A percentile compares a stretch with the other conserved stretches of the same genome.
Conservation (phyloP, 192 early-diverging fungal species). For the Rhizophagus clarus region DNA sequence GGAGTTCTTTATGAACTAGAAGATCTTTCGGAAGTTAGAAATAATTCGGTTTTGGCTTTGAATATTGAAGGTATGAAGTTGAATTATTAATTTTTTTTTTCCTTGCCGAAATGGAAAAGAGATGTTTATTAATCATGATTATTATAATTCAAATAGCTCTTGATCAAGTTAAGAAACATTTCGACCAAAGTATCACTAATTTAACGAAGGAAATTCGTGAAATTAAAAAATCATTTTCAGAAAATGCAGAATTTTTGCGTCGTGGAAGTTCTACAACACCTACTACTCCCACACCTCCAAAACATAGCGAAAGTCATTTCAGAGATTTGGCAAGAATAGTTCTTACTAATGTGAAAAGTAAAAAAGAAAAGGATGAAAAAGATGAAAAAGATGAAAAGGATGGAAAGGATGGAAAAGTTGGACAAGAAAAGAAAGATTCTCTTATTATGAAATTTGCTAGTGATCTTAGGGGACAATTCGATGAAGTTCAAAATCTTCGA, state of each 20-base stretch:
- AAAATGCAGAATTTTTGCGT: constrained; percentile 8
- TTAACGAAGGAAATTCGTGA: constrained; percentile 47
- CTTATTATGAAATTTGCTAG: constrained; percentile 30
- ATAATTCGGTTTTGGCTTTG: constrained; percentile 56
- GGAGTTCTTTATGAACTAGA: constrained; percentile 69
- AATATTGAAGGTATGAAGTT: constrained; percentile 53
- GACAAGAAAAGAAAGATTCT: neutral
- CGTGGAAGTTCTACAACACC: constrained; percentile 22
- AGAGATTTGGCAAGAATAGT: constrained; percentile 31
- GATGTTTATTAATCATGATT: constrained; percentile 1
- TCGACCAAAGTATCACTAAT: constrained; percentile 42
- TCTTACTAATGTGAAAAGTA: constrained; percentile 32
- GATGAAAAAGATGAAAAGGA: neutral
- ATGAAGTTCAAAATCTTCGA: constrained; percentile 51
- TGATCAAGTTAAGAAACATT: constrained; percentile 49
- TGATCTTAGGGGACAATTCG: constrained; percentile 44
- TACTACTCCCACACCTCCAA: neutral
- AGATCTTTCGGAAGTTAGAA: constrained; percentile 59
- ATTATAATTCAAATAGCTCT: constrained; percentile 35
- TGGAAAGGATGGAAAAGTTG: neutral
- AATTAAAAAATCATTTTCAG: constrained; percentile 38
- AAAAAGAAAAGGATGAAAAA: neutral
- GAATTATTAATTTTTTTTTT: constrained; percentile 6
- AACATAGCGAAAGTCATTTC: neutral
- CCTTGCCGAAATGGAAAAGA: neutral